Evolutionary conservation across 306 rosid species (phyloP).

Genomic region (Fragaria vesca): DNA sequence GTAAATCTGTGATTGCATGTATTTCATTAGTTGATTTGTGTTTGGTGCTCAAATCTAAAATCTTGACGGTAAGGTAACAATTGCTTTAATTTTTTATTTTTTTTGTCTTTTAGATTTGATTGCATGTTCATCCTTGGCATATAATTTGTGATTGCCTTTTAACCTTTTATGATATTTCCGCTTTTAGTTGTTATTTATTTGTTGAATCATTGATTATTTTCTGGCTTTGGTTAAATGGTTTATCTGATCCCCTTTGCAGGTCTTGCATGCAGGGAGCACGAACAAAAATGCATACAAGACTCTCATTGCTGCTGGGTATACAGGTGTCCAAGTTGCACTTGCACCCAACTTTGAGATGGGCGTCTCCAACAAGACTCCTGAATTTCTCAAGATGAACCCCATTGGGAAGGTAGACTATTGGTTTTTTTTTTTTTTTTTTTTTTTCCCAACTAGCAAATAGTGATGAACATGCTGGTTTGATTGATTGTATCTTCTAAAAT

Average conservation of each 20-base stretch:
- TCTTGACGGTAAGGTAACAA: too few relatives aligned
- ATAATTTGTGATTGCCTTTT: too few relatives aligned
- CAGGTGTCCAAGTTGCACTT: conserved; percentile 53
- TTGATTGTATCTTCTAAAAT: not conserved
- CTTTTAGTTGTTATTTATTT: too few relatives aligned
- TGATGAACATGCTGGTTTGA: not conserved
- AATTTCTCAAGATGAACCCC: conserved; percentile 78
- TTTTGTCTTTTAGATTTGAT: too few relatives aligned
- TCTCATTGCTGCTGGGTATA: conserved; percentile 56
- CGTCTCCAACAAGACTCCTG: conserved; percentile 65
- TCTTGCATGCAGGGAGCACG: conserved; percentile 44
- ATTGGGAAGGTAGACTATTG: conserved; percentile 59
- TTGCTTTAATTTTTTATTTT: too few relatives aligned
- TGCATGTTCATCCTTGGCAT: too few relatives aligned
- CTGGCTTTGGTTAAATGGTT: not conserved
- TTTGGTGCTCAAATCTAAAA: too few relatives aligned
- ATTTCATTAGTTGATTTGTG: too few relatives aligned
- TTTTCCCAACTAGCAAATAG: not conserved
- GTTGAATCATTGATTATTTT: too few relatives aligned
- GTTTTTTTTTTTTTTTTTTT: not conserved
- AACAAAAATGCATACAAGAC: conserved; percentile 63
- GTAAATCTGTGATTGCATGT: too few relatives aligned
- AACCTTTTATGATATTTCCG: too few relatives aligned
- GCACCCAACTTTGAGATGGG: conserved; percentile 60
- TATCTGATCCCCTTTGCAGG: conserved; percentile 35